Base-by-base conservation (phyloP, 1,139 yeast genomes). In the Sugiyamaella castrensis region DNA sequence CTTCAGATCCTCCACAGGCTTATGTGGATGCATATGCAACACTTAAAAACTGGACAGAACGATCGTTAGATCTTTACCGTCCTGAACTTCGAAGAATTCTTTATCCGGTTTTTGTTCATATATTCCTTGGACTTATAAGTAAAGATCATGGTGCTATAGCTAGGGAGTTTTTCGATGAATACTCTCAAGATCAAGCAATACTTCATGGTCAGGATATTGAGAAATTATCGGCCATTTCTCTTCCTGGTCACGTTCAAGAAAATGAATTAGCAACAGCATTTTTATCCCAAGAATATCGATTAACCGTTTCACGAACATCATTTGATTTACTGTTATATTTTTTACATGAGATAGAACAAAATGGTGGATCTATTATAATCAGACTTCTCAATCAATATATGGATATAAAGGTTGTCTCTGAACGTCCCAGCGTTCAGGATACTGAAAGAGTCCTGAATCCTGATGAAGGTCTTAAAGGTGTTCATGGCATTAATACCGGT, bases 101-200 rank as follows among this genome's bases (percentile, higher is more conserved):
- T 58, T 92, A 85, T 65, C 99, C 99, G 2, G 76, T 92, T 29
- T 92, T 91, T 69, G 85, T 92, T 43, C 96, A 92, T 68, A 80
- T 91, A 60, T 92, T 82, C 64, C 73, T 92, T 56, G 94, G 88
- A 60, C 74, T 92, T 53, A 81, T 91, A 13, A 71, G 80, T 41
- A 84, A 85, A 59, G 78, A 80, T 53, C 75, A 75, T 53, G 70
- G 80, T 4, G 68, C 73, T 13, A 77, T 80, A 46, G 95, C 96
- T 2, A 81, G 87, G 61, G 68, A 71, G 36, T 91, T 91, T 63
- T 87, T 86, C 59, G 88, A 84, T 53, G 80, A 79, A 60, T 89
- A 82, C 66, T 77, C 83, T 48, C 73, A 71, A 9, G 96, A 88
- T 62, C 96, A 88, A 65, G 71, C 74, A 44, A 72, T 88, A 19